These are phyloP conservation scores for Pichia sp. DNA, from an alignment of 1,139 yeast species.

Conservation along the genomic window DNA sequence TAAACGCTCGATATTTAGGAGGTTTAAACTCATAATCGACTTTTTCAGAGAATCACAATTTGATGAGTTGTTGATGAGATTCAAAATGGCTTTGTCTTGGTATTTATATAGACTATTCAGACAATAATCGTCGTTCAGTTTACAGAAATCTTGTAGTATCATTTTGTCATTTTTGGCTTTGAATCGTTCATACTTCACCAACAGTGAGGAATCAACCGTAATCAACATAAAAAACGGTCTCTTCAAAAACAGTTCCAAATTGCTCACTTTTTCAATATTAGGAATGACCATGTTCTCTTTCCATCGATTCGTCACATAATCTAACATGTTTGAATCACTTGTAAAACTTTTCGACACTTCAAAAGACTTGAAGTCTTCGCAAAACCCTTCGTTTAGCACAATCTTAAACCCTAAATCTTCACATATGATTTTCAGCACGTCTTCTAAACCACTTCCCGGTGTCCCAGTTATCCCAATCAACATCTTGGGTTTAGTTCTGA, in stretches of 20 bases:
- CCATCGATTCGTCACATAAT: slow-evolving; percentile 67
- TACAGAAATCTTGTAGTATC: slow-evolving; percentile 34
- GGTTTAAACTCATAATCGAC: slow-evolving; percentile 40
- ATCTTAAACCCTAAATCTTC: too few relatives aligned
- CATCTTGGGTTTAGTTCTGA: too few relatives aligned
- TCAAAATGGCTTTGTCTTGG: slow-evolving; percentile 46
- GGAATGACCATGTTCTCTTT: slow-evolving; percentile 52
- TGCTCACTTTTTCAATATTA: slow-evolving; percentile 36
- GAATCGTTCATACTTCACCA: slow-evolving; percentile 44
- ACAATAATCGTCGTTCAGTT: slow-evolving; percentile 3
- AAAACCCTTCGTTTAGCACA: too few relatives aligned
- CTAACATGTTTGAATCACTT: slow-evolving; percentile 38
- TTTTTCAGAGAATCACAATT: slow-evolving; percentile 20
- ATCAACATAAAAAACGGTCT: slow-evolving; percentile 85
- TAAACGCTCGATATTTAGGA: slow-evolving; percentile 52
- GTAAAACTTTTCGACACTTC: slow-evolving; percentile 5
- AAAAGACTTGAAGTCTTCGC: too few relatives aligned
- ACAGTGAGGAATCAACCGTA: slow-evolving; percentile 68
- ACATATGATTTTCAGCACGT: too few relatives aligned
- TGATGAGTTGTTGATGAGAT: slow-evolving; percentile 51
- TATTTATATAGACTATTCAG: slow-evolving; percentile 1
- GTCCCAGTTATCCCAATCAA: slow-evolving; percentile 74
- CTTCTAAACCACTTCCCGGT: slow-evolving; percentile 59
- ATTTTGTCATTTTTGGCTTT: slow-evolving; percentile 20
- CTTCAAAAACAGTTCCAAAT: slow-evolving; percentile 46